phyloP scores from a whole-genome alignment of 306 rosid genomes.

The Begonia masoniana region DNA sequence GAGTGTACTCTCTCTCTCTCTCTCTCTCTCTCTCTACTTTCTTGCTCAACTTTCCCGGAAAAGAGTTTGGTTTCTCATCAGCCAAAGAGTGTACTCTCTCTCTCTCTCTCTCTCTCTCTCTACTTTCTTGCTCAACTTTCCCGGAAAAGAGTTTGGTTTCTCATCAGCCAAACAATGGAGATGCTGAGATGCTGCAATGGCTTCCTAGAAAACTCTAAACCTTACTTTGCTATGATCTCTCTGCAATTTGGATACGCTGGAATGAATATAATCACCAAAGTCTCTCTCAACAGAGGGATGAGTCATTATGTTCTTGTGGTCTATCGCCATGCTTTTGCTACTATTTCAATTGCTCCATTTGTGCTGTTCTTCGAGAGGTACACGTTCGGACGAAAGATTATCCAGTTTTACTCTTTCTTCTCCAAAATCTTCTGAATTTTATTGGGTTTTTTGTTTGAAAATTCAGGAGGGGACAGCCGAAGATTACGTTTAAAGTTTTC shows the following conservation, averaged over 20 bases:
- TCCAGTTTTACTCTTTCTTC: not conserved
- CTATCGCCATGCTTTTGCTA: slow-evolving; percentile 80
- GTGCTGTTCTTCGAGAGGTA: slow-evolving; percentile 74
- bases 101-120: not conserved
- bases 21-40: not conserved
- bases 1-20: not conserved
- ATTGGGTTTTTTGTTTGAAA: slow-evolving; percentile 1
- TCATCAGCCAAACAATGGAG: slow-evolving; percentile 12
- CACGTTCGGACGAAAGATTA: not conserved
- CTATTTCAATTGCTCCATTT: slow-evolving; percentile 57
- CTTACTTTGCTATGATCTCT: slow-evolving; percentile 74
- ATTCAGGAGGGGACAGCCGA: slow-evolving; percentile 72
- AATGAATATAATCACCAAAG: slow-evolving; percentile 66
- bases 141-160: not conserved
- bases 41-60: slow-evolving; percentile 4
- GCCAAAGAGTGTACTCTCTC: too few relatives aligned
- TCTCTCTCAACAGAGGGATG: slow-evolving; percentile 80
- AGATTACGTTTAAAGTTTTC: slow-evolving; percentile 54
- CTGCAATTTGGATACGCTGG: slow-evolving; percentile 85
- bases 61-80: not conserved
- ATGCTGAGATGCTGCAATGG: slow-evolving; percentile 26
- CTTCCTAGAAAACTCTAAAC: slow-evolving; percentile 46
- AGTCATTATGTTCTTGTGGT: slow-evolving; percentile 91
- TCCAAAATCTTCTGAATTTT: not conserved
- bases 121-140: not conserved